Conservation (phyloP, 2,329 filamentous ascomycete genomes). For the Hymenoscyphus linearis region DNA sequence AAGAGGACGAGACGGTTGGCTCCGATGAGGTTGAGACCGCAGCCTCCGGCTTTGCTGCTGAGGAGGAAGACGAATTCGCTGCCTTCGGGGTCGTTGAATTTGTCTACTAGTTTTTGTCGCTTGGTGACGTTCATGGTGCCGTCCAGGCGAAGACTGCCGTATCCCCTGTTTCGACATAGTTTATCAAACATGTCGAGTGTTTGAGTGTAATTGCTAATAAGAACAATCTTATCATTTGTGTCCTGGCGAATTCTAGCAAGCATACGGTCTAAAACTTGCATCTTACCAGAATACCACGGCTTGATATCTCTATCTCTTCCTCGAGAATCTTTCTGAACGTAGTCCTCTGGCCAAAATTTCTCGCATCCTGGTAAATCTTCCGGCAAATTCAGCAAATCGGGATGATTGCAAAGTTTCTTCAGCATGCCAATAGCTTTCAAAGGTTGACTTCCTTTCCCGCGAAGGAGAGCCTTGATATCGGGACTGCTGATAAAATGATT, state of each 20-base stretch:
- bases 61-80: slow-evolving; percentile 92
- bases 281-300: slow-evolving; percentile 95
- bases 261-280: slow-evolving; percentile 98
- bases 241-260: slow-evolving; percentile 90
- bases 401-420: slow-evolving; percentile 98
- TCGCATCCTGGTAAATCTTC: slow-evolving; percentile 86
- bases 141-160: slow-evolving; percentile 84
- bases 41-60: slow-evolving; percentile 93
- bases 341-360: slow-evolving; percentile 75
- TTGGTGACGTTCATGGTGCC: slow-evolving; percentile 98
- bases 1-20: slow-evolving; percentile 93
- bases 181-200: slow-evolving; percentile 92
- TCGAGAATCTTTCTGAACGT: slow-evolving; percentile 77
- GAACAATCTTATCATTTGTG: slow-evolving; percentile 97
- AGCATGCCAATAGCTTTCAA: slow-evolving; percentile 94
- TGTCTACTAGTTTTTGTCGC: slow-evolving; percentile 93
- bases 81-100: slow-evolving; percentile 90
- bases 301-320: slow-evolving; percentile 90
- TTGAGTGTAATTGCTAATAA: slow-evolving; percentile 97
- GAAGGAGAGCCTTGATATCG: slow-evolving; percentile 84
- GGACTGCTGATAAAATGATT: slow-evolving; percentile 96
- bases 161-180: slow-evolving; percentile 77
- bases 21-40: slow-evolving; percentile 91
- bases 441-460: slow-evolving; percentile 91
- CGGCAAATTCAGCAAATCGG: slow-evolving; percentile 79